Conservation (phyloP, 805 yeast genomes). For the Candida loeiensis region DNA sequence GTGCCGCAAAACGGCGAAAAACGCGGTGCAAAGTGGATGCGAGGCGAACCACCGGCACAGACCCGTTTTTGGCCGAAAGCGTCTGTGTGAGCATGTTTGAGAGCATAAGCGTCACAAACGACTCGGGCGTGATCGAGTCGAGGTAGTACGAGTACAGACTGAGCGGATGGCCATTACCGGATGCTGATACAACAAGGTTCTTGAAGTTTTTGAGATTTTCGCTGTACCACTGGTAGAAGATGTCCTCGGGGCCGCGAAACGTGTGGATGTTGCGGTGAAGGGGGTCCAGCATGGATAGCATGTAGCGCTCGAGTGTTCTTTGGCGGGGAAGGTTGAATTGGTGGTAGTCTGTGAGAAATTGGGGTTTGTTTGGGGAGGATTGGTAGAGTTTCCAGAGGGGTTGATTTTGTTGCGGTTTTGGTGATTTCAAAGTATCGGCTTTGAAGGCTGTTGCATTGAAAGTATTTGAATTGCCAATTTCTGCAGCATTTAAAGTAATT, state of each 20-base stretch:
- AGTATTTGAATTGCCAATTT: too few relatives aligned
- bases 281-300: slow-evolving; percentile 16
- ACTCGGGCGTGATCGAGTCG: slow-evolving; percentile 4
- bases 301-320: slow-evolving; percentile 25
- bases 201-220: slow-evolving; percentile 7
- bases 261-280: slow-evolving; percentile 4
- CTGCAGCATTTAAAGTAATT: too few relatives aligned
- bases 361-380: slow-evolving; percentile 11
- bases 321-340: slow-evolving; percentile 25
- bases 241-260: slow-evolving; percentile 8
- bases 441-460: too few relatives aligned
- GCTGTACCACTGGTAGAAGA: slow-evolving; percentile 15
- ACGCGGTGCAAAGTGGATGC: slow-evolving; percentile 13
- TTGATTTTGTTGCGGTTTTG: neutral
- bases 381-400: slow-evolving; percentile 22
- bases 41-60: slow-evolving; percentile 17
- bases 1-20: slow-evolving; percentile 6
- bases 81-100: slow-evolving; percentile 7
- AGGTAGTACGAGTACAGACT: slow-evolving; percentile 5
- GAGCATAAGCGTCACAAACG: slow-evolving; percentile 6
- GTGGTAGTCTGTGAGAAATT: slow-evolving; percentile 25
- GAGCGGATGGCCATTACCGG: neutral
- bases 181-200: slow-evolving; percentile 7
- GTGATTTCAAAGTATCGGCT: neutral
- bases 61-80: slow-evolving; percentile 13